phyloP scores from a whole-genome alignment of 805 yeast genomes.

The Candida peoriensis region DNA sequence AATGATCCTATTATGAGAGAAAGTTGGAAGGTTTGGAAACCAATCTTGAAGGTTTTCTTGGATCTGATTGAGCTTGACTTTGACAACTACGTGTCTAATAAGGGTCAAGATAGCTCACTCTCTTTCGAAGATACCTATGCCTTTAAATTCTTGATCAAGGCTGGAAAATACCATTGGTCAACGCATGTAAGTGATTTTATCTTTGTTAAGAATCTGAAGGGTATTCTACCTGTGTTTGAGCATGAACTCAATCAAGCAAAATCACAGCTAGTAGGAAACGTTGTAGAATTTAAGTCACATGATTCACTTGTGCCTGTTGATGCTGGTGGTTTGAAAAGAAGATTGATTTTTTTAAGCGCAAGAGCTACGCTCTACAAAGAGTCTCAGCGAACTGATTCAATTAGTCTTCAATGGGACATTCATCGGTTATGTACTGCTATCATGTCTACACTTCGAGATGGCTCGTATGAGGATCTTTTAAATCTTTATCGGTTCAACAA shows the following conservation, averaged over 20 bases:
- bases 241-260: slow-evolving; percentile 16
- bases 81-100: slow-evolving; percentile 1
- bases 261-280: slow-evolving; percentile 6
- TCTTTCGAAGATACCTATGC: slow-evolving; percentile 5
- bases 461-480: slow-evolving; percentile 11
- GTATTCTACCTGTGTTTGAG: slow-evolving; percentile 9
- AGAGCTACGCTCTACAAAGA: slow-evolving; percentile 1
- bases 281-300: slow-evolving; percentile 1
- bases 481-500: slow-evolving; percentile 11
- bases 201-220: slow-evolving; percentile 3
- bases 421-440: background rate
- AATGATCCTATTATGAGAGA: slow-evolving; percentile 7
- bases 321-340: slow-evolving; percentile 9
- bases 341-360: slow-evolving; percentile 3
- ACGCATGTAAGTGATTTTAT: slow-evolving; percentile 11
- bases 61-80: slow-evolving; percentile 15
- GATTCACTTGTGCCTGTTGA: slow-evolving; percentile 3
- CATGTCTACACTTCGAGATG: slow-evolving; percentile 2
- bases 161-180: slow-evolving; percentile 12
- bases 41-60: slow-evolving; percentile 13
- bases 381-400: background rate
- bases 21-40: slow-evolving; percentile 21
- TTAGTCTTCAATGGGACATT: background rate
- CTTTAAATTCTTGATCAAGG: slow-evolving; percentile 8
- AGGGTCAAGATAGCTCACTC: background rate